phyloP scores from a whole-genome alignment of 305 asterid genomes.

The Solanum hybrid region DNA sequence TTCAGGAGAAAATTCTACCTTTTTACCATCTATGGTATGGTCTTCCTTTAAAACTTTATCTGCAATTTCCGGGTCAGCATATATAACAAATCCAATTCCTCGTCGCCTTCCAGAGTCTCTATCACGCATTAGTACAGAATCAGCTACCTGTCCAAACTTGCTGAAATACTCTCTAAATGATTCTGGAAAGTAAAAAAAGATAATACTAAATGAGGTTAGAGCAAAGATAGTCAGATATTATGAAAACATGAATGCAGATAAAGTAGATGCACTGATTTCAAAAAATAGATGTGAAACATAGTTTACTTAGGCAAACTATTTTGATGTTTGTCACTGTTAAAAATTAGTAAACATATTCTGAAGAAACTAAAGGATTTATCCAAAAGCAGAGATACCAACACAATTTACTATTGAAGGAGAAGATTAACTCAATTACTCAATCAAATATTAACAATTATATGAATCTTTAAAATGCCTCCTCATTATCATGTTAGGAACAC shows the following conservation, averaged over 20 bases:
- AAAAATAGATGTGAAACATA: not conserved
- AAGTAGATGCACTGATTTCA: not conserved
- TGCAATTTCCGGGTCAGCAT: constrained; percentile 71
- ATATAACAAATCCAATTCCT: constrained; percentile 85
- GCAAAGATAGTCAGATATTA: not conserved
- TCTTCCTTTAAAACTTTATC: constrained; percentile 71
- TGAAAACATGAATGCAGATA: not conserved
- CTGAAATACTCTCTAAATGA: constrained; percentile 70
- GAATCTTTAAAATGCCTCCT: not conserved
- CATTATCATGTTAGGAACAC: too few species aligned
- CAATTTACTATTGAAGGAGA: too few species aligned
- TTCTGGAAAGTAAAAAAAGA: constrained; percentile 39
- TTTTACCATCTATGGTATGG: constrained; percentile 75
- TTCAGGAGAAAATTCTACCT: constrained; percentile 30
- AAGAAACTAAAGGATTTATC: not conserved
- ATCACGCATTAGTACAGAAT: constrained; percentile 80
- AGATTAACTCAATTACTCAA: not conserved
- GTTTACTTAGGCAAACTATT: not conserved
- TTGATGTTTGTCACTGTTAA: too few species aligned
- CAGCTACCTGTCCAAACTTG: constrained; percentile 73
- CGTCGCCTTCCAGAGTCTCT: constrained; percentile 55
- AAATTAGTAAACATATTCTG: too few species aligned
- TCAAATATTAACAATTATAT: not conserved
- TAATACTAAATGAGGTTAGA: not conserved
- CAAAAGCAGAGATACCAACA: not conserved